Evolutionary conservation across 1,284 basidiomycete species (phyloP).

Genomic region (Ustilago nuda): DNA sequence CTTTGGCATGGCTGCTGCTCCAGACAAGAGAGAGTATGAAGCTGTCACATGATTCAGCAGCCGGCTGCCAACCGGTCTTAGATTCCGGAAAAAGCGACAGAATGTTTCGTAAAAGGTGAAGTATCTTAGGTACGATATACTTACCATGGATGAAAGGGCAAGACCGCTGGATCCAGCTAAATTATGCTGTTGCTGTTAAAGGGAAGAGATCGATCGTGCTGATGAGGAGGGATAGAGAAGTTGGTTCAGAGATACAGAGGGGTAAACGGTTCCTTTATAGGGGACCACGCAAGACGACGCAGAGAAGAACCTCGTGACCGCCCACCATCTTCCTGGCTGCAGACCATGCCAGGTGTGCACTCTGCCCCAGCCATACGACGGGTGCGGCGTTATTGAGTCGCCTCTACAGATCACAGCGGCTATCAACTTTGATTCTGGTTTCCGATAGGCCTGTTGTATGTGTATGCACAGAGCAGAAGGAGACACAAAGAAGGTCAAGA

Average conservation of each 20-base stretch:
- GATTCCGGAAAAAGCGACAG: not conserved
- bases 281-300: not conserved
- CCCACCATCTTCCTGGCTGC: too few species aligned
- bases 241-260: not conserved
- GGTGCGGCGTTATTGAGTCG: not conserved
- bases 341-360: too few species aligned
- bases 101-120: not conserved
- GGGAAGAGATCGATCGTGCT: too few species aligned
- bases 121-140: not conserved
- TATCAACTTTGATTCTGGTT: slow-evolving; percentile 1
- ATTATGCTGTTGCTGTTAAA: too few species aligned
- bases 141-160: not conserved
- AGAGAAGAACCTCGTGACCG: slow-evolving; percentile 7
- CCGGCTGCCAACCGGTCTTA: not conserved
- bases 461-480: not conserved
- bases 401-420: not conserved
- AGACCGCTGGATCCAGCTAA: not conserved
- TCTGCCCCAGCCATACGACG: not conserved
- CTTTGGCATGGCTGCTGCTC: not conserved
- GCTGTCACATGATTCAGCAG: not conserved
- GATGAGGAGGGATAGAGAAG: not conserved
- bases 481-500: not conserved
- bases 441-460: not conserved
- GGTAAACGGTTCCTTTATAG: not conserved
- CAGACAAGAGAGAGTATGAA: not conserved